These are phyloP conservation scores for Komagataella mondaviorum DNA, from an alignment of 805 yeast species.

Conservation along the genomic window DNA sequence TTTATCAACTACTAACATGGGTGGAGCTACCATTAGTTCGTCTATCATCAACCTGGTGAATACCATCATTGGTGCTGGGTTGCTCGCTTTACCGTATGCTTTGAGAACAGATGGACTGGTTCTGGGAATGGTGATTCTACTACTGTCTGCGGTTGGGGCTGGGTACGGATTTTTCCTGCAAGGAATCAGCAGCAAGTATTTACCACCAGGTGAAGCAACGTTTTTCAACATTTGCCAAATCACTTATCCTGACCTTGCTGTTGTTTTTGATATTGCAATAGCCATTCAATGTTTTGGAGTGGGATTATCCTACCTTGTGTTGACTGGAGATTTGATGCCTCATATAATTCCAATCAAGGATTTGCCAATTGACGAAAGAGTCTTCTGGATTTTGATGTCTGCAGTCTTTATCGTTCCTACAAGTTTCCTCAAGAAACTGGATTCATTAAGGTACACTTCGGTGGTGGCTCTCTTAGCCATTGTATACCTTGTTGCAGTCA, in stretches of 20 bases:
- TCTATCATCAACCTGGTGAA: constrained; percentile 58
- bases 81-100: constrained; percentile 64
- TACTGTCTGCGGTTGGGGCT: constrained; percentile 53
- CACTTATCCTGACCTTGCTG: constrained; percentile 57
- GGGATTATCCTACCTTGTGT: constrained; percentile 54
- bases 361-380: constrained; percentile 16
- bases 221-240: constrained; percentile 60
- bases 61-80: constrained; percentile 74
- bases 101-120: constrained; percentile 54
- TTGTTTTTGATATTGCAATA: constrained; percentile 65
- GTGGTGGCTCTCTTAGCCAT: constrained; percentile 58
- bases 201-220: constrained; percentile 49
- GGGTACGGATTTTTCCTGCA: constrained; percentile 57
- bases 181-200: constrained; percentile 40
- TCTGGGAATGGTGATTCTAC: constrained; percentile 39
- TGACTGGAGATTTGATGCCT: constrained; percentile 71
- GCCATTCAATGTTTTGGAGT: constrained; percentile 74
- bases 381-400: constrained; percentile 44
- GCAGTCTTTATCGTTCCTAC: constrained; percentile 46
- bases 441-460: constrained; percentile 58
- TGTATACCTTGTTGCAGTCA: constrained; percentile 43
- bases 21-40: constrained; percentile 17
- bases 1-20: neutral
- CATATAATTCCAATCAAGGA: constrained; percentile 26
- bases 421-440: constrained; percentile 46